Evolutionary conservation across 371 early-diverging fungal genomes (phyloP).

Genomic region (Capniomyces stellatus): DNA sequence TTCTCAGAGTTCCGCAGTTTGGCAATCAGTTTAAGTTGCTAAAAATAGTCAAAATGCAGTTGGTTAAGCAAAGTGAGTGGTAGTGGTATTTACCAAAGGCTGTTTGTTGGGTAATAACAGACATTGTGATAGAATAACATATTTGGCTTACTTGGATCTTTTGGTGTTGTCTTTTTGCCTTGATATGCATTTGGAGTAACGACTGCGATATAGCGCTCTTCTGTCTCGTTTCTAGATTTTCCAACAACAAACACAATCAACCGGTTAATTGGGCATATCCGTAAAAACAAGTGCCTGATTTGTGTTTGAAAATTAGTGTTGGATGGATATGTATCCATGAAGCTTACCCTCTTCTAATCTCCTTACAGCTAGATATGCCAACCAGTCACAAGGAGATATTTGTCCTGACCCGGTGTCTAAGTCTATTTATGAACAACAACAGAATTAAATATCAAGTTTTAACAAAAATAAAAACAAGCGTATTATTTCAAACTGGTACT

Average conservation of each 20-base stretch:
- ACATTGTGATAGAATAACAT: no score
- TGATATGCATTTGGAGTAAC: background rate
- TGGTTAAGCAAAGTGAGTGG: no score
- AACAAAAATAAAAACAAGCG: no score
- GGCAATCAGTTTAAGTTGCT: conserved; percentile 19
- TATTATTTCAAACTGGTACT: background rate
- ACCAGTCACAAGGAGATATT: background rate
- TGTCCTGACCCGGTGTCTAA: background rate
- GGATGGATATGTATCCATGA: no score
- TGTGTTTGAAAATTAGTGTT: no score
- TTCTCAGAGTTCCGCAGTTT: conserved; percentile 18
- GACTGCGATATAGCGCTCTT: background rate
- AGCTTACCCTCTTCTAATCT: background rate
- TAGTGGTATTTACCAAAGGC: no score
- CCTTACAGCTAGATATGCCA: conserved; percentile 1
- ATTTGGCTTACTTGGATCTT: conserved; percentile 2
- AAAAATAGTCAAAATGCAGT: conserved; percentile 1
- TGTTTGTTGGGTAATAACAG: no score
- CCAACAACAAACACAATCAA: background rate
- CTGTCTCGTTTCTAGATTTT: conserved; percentile 2
- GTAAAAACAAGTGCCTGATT: background rate
- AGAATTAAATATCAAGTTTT: background rate
- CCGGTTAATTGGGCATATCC: background rate
- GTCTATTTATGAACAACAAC: background rate
- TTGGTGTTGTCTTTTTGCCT: background rate